A percentile compares a stretch with the other conserved stretches of the same genome.
These are phyloP conservation scores for Rosa lucieae DNA, from an alignment of 306 rosid species.

Conservation along the genomic window DNA sequence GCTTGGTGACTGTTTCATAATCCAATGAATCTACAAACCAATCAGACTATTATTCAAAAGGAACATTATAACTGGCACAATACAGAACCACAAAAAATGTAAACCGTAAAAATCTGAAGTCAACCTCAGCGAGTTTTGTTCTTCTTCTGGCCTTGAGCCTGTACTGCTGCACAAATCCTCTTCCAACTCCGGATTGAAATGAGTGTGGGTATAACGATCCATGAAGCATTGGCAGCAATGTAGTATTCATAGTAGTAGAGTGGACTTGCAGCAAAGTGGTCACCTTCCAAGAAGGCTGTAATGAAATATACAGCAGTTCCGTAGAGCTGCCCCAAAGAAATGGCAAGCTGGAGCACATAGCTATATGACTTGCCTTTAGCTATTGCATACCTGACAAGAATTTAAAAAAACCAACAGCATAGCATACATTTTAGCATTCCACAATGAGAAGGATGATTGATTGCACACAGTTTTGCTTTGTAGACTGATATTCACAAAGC, in stretches of 20 bases:
- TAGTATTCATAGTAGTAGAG: constrained; percentile 75
- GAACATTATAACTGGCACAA: background rate
- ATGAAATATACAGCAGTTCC: constrained; percentile 67
- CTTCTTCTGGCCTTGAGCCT: constrained; percentile 59
- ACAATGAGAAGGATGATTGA: background rate
- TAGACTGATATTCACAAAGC: background rate
- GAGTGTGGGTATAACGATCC: constrained; percentile 72
- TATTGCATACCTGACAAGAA: constrained; percentile 71
- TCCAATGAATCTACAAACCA: background rate
- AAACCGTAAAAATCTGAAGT: background rate
- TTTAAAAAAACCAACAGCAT: background rate
- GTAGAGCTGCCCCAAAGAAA: constrained; percentile 84
- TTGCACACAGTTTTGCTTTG: background rate
- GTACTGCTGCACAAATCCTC: constrained; percentile 56
- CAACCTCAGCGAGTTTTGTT: constrained; percentile 58
- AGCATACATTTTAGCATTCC: background rate
- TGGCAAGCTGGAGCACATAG: constrained; percentile 76
- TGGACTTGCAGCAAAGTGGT: constrained; percentile 56
- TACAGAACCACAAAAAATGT: background rate
- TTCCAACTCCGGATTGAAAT: constrained; percentile 74
- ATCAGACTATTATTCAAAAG: background rate
- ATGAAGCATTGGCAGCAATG: constrained; percentile 63
- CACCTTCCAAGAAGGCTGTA: constrained; percentile 77
- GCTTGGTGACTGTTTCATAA: background rate
- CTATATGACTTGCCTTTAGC: constrained; percentile 68